These are phyloP conservation scores for Backusella luteola DNA, from an alignment of 192 early-diverging fungal species.

Conservation along the genomic window DNA sequence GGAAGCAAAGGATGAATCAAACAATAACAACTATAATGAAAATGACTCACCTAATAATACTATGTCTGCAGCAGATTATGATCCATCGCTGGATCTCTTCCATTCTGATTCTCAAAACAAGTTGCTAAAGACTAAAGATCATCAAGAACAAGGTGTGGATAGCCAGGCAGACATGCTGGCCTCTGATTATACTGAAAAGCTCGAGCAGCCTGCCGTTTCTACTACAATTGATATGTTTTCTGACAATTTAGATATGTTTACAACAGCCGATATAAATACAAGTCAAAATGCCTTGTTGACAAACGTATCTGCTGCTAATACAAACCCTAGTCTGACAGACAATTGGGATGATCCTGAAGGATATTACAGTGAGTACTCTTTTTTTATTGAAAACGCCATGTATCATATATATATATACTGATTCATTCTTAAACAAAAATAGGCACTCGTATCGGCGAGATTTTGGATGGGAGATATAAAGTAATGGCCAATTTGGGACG, in stretches of 20 bases:
- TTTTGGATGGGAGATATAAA: slow-evolving; percentile 82
- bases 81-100: slow-evolving; percentile 76
- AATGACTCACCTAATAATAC: slow-evolving; percentile 31
- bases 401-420: not conserved
- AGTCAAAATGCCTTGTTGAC: slow-evolving; percentile 43
- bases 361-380: slow-evolving; percentile 80
- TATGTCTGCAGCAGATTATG: slow-evolving; percentile 75
- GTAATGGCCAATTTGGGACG: slow-evolving; percentile 84
- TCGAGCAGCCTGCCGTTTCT: slow-evolving; percentile 22
- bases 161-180: slow-evolving; percentile 60
- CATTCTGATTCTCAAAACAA: slow-evolving; percentile 49
- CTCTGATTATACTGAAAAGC: slow-evolving; percentile 58
- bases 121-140: slow-evolving; percentile 44
- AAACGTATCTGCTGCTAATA: slow-evolving; percentile 36
- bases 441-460: slow-evolving; percentile 81
- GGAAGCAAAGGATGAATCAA: slow-evolving; percentile 29
- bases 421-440: slow-evolving; percentile 4
- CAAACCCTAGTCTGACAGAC: slow-evolving; percentile 64
- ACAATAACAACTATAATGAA: slow-evolving; percentile 28
- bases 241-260: slow-evolving; percentile 70
- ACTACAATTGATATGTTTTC: slow-evolving; percentile 73
- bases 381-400: not conserved
- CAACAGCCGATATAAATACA: slow-evolving; percentile 25
- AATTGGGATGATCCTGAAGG: slow-evolving; percentile 98
- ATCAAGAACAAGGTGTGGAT: slow-evolving; percentile 39